phyloP scores from a whole-genome alignment of 805 yeast genomes.

The Saccharomyces kudriavzevii region DNA sequence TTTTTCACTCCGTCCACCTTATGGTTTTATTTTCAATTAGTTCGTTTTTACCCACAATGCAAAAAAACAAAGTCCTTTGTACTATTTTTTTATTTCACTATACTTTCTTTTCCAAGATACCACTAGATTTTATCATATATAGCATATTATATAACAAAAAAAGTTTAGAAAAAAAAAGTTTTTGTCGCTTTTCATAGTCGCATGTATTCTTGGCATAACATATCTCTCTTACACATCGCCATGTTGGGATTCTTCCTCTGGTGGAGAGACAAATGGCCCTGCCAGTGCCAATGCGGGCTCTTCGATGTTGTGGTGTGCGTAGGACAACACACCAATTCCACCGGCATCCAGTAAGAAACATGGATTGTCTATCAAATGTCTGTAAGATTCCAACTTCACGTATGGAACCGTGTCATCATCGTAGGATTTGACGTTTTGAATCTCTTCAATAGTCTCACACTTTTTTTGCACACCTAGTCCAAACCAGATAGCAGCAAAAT shows the following conservation, averaged over 20 bases:
- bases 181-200: slow-evolving; percentile 2
- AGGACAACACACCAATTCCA: slow-evolving; percentile 86
- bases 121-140: neutral
- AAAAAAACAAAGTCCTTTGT: neutral
- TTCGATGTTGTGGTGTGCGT: slow-evolving; percentile 72
- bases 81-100: neutral
- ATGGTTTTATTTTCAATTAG: neutral
- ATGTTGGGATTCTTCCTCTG: slow-evolving; percentile 43
- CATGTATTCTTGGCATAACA: neutral
- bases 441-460: slow-evolving; percentile 18
- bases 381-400: slow-evolving; percentile 28
- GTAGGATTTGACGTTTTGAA: slow-evolving; percentile 16
- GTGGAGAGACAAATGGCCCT: slow-evolving; percentile 73
- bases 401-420: slow-evolving; percentile 29
- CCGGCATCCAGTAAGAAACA: slow-evolving; percentile 86
- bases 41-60: slow-evolving; percentile 1
- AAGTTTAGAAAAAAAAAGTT: neutral
- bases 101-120: neutral
- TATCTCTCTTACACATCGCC: slow-evolving; percentile 8
- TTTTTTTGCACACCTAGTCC: slow-evolving; percentile 28
- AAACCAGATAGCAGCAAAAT: slow-evolving; percentile 87
- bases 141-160: neutral
- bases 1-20: slow-evolving; percentile 1
- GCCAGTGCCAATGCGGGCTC: slow-evolving; percentile 85
- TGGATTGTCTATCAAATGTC: slow-evolving; percentile 49